These are phyloP conservation scores for Fusarium tupiense DNA, from an alignment of 2,329 filamentous ascomycete genomes.

Conservation along the genomic window DNA sequence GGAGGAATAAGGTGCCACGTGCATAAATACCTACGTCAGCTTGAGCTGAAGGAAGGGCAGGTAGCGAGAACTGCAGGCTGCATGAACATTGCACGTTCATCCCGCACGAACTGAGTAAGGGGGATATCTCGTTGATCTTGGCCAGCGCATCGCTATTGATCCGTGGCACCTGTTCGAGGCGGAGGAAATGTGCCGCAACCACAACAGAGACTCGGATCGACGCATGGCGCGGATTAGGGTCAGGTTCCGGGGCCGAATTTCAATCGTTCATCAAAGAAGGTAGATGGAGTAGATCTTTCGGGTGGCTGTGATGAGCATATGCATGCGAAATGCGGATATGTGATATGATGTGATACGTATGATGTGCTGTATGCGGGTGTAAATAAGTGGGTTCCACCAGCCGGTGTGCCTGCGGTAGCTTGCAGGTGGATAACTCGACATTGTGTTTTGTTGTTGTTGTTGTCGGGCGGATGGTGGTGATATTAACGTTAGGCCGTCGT, in stretches of 20 bases:
- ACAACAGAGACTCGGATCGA: conserved; percentile 35
- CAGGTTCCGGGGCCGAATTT: conserved; percentile 10
- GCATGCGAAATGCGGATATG: conserved; percentile 35
- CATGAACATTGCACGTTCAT: conserved; percentile 14
- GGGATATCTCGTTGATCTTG: not conserved
- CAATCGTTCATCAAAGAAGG: conserved; percentile 22
- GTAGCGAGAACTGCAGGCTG: conserved; percentile 3
- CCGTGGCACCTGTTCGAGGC: not conserved
- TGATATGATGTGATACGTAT: conserved; percentile 33
- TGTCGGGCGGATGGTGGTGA: conserved; percentile 24
- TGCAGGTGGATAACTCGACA: conserved; percentile 10
- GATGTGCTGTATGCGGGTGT: conserved; percentile 26
- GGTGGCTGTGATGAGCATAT: conserved; percentile 39
- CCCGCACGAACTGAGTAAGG: not conserved
- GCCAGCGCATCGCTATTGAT: not conserved
- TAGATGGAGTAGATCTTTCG: conserved; percentile 27
- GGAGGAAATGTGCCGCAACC: conserved; percentile 27
- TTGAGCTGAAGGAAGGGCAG: conserved; percentile 4
- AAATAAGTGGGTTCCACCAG: conserved; percentile 16
- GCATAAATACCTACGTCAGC: conserved; percentile 24
- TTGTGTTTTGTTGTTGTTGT: conserved; percentile 23
- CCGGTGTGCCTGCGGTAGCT: conserved; percentile 30
- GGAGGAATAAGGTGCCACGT: not conserved
- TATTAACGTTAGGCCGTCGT: conserved; percentile 18
- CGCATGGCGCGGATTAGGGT: conserved; percentile 26